Conservation (phyloP, 805 yeast species). For the Sugiyamaella boreocaroliniensis region DNA sequence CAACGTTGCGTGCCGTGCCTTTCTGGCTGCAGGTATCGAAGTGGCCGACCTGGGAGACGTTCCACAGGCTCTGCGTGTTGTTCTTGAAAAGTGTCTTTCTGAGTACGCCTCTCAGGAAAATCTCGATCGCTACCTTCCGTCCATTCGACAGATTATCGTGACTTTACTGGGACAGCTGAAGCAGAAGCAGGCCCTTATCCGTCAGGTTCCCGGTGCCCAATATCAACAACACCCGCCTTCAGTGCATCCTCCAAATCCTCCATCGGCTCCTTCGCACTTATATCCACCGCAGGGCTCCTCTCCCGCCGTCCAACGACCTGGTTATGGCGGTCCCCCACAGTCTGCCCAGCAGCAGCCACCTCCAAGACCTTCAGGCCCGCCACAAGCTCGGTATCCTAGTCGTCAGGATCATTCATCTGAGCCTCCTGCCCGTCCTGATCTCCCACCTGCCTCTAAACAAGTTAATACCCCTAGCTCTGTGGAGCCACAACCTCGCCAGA, state of each 20-base stretch:
- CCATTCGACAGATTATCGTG: constrained; percentile 79
- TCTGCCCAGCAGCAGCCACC: background rate
- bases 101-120: constrained; percentile 79
- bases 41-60: constrained; percentile 83
- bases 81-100: constrained; percentile 79
- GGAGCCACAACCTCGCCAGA: background rate
- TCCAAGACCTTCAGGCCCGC: no score
- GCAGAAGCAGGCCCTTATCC: constrained; percentile 60
- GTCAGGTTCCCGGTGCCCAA: constrained; percentile 15
- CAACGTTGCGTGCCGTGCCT: constrained; percentile 75
- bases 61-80: constrained; percentile 69
- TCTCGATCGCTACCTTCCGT: constrained; percentile 73
- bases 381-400: background rate
- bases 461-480: background rate
- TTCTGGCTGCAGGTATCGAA: constrained; percentile 70
- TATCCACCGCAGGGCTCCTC: background rate
- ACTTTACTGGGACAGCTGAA: constrained; percentile 72
- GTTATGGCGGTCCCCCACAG: background rate
- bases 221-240: background rate
- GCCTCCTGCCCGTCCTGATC: background rate
- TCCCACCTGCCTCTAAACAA: background rate
- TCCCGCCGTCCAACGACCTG: background rate
- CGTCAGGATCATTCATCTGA: background rate
- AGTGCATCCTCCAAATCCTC: background rate
- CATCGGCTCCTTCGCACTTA: background rate